Evolutionary conservation across 2,329 filamentous ascomycete species (phyloP), one percentile per base, ranked within the genome.

Genomic region (Fusarium pininemorale): DNA sequence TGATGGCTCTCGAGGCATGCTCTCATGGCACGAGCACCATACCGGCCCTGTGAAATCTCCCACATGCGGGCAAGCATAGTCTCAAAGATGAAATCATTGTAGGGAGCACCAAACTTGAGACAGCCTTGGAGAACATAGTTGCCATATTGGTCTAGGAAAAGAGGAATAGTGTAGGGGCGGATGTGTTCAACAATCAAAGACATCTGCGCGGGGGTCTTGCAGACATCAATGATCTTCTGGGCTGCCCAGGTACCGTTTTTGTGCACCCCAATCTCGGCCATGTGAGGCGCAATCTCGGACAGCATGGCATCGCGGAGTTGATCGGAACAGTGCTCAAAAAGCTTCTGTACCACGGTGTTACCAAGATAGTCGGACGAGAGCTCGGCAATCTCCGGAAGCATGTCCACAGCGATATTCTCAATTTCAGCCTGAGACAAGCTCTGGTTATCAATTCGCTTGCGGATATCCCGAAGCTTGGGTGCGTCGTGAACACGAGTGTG

Each of bases 241-340:
- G 96, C 96, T 62, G 96, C 96, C 96, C 96, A 99, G 3, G 96
- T 99, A 72, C 96, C 96, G 79, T 99, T 99, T 89, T 99, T 99
- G 88, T 99, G 96, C 13, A 98, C 92, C 78, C 96, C 96, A 83
- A 98, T 98, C 83, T 98, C 95, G 32, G 96, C 95, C 81, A 98
- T 89, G 80, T 98, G 95, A 66, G 96, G 95, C 6, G 93, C 91
- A 78, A 99, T 97, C 80, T 95, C 91, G 20, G 86, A 84, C 66
- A 99, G 87, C 96, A 99, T 98, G 64, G 93, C 92, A 82, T 98
- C 95, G 78, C 97, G 95, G 47, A 96, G 90, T 47, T 91, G 87
- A 81, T 98, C 96, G 1, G 94, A 96, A 85, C 96, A 98, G 84
- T 94, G 94, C 82, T 99, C 96, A 80, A 99, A 99, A 51, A 99